Conservation (phyloP, 805 yeast genomes). For the Metschnikowia anglica region DNA sequence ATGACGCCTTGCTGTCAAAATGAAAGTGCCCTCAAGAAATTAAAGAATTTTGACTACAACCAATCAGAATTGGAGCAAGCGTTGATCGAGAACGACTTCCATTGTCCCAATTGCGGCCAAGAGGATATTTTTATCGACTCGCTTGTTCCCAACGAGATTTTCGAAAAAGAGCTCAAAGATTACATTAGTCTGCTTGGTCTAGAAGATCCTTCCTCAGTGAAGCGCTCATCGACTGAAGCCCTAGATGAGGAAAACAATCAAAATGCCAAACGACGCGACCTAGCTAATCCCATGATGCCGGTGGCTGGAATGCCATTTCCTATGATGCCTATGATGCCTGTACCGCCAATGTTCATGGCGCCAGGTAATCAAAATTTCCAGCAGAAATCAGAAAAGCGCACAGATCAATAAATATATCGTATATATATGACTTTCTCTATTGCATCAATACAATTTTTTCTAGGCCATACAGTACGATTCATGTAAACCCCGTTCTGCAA, state of each 20-base stretch:
- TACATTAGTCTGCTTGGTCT: conserved; percentile 46
- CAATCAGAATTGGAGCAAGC: conserved; percentile 40
- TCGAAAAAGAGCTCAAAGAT: conserved; percentile 52
- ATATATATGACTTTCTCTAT: too few relatives aligned
- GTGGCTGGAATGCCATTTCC: conserved; percentile 19
- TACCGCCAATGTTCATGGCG: conserved; percentile 17
- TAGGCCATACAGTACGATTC: neutral
- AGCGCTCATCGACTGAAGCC: conserved; percentile 8
- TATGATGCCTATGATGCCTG: conserved; percentile 21
- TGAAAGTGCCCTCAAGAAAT: conserved; percentile 54
- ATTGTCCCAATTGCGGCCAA: conserved; percentile 81
- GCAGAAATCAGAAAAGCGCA: conserved; percentile 2
- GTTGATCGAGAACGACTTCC: conserved; percentile 79
- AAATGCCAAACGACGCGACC: conserved; percentile 31
- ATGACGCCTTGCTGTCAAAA: conserved; percentile 77
- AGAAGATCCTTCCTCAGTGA: conserved; percentile 30
- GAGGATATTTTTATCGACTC: conserved; percentile 77
- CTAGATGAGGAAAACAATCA: conserved; percentile 22
- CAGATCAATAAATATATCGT: neutral
- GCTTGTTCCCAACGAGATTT: conserved; percentile 59
- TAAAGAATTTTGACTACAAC: conserved; percentile 43
- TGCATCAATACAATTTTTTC: too few relatives aligned
- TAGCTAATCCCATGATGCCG: conserved; percentile 15
- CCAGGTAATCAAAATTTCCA: neutral
- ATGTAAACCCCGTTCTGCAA: neutral